Evolutionary conservation across 192 early-diverging fungal species (phyloP).

Genomic region (Funneliformis mosseae): DNA sequence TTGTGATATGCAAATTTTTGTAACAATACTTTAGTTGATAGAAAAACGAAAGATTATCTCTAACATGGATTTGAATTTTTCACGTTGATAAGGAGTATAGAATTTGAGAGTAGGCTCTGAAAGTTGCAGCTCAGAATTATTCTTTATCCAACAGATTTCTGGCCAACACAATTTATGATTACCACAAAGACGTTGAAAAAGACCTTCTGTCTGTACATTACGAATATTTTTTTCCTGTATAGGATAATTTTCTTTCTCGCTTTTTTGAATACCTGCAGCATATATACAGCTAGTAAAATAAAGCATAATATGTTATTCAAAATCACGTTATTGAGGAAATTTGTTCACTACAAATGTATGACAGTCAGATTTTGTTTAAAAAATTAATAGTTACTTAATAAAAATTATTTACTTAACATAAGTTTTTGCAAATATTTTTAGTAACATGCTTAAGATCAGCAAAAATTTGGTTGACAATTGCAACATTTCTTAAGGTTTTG

Average conservation of each 20-base stretch:
- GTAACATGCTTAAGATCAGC: too few species aligned
- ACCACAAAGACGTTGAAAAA: not conserved
- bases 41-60: constrained; percentile 4
- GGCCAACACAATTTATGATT: not conserved
- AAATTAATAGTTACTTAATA: not conserved
- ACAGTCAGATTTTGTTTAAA: too few species aligned
- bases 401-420: not conserved
- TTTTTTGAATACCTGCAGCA: constrained; percentile 8
- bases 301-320: constrained; percentile 3
- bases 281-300: not conserved
- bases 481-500: too few species aligned
- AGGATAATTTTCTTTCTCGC: not conserved
- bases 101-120: not conserved
- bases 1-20: not conserved
- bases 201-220: not conserved
- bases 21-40: not conserved
- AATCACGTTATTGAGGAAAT: not conserved
- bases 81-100: not conserved
- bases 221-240: not conserved
- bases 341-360: not conserved
- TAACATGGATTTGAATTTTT: not conserved
- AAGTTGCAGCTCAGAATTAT: not conserved
- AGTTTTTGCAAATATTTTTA: too few species aligned
- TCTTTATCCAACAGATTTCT: not conserved
- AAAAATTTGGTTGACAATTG: too few species aligned